Evolutionary conservation across 1,139 yeast species (phyloP), one percentile per base, ranked within the genome.

Genomic region (Blastobotrys elegans): DNA sequence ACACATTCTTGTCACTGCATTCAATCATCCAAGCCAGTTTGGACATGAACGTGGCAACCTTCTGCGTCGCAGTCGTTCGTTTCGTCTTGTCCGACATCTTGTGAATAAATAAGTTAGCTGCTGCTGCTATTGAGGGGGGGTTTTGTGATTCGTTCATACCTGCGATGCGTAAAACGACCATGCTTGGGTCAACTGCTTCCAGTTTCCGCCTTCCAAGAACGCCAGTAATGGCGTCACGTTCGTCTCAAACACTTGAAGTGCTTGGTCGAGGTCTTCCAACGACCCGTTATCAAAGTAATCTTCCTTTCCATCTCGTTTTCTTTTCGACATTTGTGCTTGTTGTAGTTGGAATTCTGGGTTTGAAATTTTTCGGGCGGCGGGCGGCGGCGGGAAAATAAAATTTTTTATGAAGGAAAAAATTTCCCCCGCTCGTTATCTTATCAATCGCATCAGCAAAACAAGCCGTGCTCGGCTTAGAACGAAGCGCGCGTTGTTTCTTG

Each of bases 81-180:
- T 47, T 45, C 8, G 53, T 36, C 38, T 54, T 57, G 33, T 53
- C 48, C 20, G 53, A 50, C 3, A 54, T 43, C 50, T 48, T 35
- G 6, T 37, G 30, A 17, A 7, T 24, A 24, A 33, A 18, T 11
- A n/a, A n/a, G n/a, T 21, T 11, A 2, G 31, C 17, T 32, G 8
- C 11, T n/a, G 24, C 33, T n/a, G n/a, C n/a, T n/a, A n/a, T n/a
- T n/a, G n/a, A n/a, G n/a, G n/a, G n/a, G n/a, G n/a, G 18, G 4
- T 14, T 21, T 37, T 22, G 30, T 22, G 17, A 30, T 2, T 16
- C 17, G 18, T 30, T 41, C 53, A 27, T n/a, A 75, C 71, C 42
- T 82, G 79, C 4, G 86, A 76, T 24, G 86, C 76, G 58, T 71
- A 79, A 56, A 77, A 79, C 1, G 85, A 74, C 86, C 90, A 84